These are phyloP conservation scores for Cladosporium oxysporum DNA, from an alignment of 2,329 filamentous ascomycete genomes.

Conservation along the genomic window DNA sequence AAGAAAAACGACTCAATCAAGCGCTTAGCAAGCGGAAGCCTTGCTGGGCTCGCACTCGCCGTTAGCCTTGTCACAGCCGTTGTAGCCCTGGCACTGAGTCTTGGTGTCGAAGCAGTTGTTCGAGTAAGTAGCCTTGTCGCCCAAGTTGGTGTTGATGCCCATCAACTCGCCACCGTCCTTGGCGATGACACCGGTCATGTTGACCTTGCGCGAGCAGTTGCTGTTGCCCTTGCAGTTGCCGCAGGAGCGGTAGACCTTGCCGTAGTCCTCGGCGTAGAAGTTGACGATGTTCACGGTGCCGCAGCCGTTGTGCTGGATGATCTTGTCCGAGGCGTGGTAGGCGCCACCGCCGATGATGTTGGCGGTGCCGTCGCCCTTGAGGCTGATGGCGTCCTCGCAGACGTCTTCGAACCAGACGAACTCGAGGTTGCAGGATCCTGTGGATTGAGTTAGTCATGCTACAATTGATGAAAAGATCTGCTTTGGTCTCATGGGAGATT, in stretches of 20 bases:
- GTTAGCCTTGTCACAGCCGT: constrained; percentile 10
- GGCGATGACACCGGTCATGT: constrained; percentile 11
- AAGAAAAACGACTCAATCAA: neutral
- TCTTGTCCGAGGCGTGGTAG: constrained; percentile 18
- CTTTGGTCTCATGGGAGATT: neutral
- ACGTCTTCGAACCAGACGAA: constrained; percentile 47
- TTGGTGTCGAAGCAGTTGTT: constrained; percentile 14
- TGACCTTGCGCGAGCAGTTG: constrained; percentile 16
- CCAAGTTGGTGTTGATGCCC: constrained; percentile 16
- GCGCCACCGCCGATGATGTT: constrained; percentile 39
- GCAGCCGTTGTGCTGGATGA: constrained; percentile 28
- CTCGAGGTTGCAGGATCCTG: constrained; percentile 9
- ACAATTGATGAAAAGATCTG: neutral
- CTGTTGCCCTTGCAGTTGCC: constrained; percentile 16
- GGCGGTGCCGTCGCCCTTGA: constrained; percentile 31
- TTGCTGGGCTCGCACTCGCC: constrained; percentile 15
- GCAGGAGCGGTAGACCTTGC: constrained; percentile 15
- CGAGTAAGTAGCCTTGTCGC: constrained; percentile 15
- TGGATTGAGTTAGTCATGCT: neutral
- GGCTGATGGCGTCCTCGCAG: constrained; percentile 37
- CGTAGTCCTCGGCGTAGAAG: constrained; percentile 20
- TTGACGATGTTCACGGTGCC: constrained; percentile 15
- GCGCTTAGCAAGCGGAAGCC: constrained; percentile 9
- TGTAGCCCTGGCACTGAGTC: constrained; percentile 17
- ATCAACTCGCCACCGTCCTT: constrained; percentile 16